Conservation (phyloP, 768 basidiomycete genomes). For the Mycena galopus region DNA sequence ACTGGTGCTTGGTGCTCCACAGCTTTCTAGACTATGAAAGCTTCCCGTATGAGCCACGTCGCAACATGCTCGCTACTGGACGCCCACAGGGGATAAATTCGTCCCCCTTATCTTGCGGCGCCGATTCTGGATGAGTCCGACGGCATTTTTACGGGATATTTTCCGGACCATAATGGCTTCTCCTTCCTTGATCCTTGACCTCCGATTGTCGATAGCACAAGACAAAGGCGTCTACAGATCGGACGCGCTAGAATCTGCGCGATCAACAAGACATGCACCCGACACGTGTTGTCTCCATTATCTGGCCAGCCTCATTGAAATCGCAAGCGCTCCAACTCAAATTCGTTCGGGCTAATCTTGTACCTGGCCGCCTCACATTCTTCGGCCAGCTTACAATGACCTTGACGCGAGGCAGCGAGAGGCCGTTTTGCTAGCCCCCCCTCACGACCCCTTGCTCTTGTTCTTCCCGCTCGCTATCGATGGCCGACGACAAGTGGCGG, state of each 20-base stretch:
- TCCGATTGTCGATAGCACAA: neutral
- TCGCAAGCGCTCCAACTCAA: conserved; percentile 22
- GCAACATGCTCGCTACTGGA: neutral
- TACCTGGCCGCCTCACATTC: conserved; percentile 16
- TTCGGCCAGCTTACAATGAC: conserved; percentile 21
- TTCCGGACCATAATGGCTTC: conserved; percentile 13
- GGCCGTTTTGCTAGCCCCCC: conserved; percentile 8
- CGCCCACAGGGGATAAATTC: neutral
- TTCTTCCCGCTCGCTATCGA: conserved; percentile 11
- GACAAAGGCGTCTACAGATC: conserved; percentile 2
- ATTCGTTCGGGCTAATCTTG: conserved; percentile 20
- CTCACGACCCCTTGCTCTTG: conserved; percentile 6
- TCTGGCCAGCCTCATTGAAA: conserved; percentile 28
- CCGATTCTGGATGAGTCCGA: neutral
- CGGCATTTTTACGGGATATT: conserved; percentile 1
- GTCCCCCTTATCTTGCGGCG: neutral
- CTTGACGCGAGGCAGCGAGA: conserved; percentile 14
- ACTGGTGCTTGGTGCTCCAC: neutral
- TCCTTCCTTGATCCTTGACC: conserved; percentile 16
- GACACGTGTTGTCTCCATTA: conserved; percentile 28
- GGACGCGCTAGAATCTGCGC: conserved; percentile 4
- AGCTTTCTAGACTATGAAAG: conserved; percentile 1
- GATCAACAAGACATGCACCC: conserved; percentile 27
- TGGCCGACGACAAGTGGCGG: conserved; percentile 10
- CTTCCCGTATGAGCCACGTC: neutral